Percentiles rank a stretch among this genome's conserved stretches.
phyloP scores from a whole-genome alignment of 1,284 basidiomycete species.

The Fomitopsis schrenkii region DNA sequence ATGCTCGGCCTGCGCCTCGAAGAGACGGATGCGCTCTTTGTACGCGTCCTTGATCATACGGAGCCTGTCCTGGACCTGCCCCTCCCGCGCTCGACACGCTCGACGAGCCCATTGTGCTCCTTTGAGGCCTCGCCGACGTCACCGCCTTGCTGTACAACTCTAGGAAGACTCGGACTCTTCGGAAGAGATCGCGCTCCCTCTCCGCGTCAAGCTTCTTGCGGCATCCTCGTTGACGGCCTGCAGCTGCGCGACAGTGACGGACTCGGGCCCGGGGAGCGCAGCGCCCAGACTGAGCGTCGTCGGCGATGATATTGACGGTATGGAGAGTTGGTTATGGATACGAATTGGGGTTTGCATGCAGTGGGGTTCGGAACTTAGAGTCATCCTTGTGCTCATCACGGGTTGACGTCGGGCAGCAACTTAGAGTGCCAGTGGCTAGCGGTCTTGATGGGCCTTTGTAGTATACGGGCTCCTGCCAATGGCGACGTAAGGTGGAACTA shows the following conservation, averaged over 20 bases:
- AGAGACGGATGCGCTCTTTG: constrained; percentile 38
- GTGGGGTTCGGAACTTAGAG: too few species aligned
- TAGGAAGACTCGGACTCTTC: too few species aligned
- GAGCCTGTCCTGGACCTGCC: constrained; percentile 49
- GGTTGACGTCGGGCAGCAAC: too few species aligned
- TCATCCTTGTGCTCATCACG: too few species aligned
- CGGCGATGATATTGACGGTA: too few species aligned
- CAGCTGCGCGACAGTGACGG: constrained; percentile 12
- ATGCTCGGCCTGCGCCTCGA: constrained; percentile 43
- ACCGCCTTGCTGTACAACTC: constrained; percentile 19
- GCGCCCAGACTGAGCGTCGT: background rate
- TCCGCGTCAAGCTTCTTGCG: constrained; percentile 18
- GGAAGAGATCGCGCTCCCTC: constrained; percentile 23
- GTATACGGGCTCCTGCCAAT: too few species aligned
- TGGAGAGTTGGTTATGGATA: too few species aligned
- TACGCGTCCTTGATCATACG: constrained; percentile 41
- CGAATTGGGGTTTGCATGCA: too few species aligned
- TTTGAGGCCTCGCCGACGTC: constrained; percentile 16
- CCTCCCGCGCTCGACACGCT: constrained; percentile 44
- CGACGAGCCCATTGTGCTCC: constrained; percentile 52
- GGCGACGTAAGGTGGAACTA: too few species aligned
- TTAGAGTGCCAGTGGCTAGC: too few species aligned
- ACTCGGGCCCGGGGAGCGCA: background rate
- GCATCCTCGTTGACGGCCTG: constrained; percentile 18
- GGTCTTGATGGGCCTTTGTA: too few species aligned